Evolutionary conservation across 306 rosid genomes (phyloP).

Genomic region (Vigna hirtella): DNA sequence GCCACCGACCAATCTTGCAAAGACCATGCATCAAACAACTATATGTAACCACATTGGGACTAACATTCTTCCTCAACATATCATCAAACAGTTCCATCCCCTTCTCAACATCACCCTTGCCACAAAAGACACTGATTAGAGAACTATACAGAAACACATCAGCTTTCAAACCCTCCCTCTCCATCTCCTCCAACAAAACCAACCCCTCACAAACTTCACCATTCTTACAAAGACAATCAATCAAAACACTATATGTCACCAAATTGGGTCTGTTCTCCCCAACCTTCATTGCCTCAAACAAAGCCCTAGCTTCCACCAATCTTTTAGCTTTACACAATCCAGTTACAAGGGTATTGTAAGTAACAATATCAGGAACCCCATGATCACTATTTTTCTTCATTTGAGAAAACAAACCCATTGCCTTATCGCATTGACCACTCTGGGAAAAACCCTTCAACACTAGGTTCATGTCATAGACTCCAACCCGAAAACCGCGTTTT

Average conservation of each 20-base stretch:
- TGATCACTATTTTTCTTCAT: slow-evolving; percentile 53
- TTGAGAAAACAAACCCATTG: slow-evolving; percentile 50
- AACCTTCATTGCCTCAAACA: slow-evolving; percentile 68
- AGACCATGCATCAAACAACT: slow-evolving; percentile 68
- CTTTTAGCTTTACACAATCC: slow-evolving; percentile 70
- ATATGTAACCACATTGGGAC: slow-evolving; percentile 72
- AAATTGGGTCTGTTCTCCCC: slow-evolving; percentile 55
- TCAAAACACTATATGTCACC: slow-evolving; percentile 63
- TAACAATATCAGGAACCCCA: slow-evolving; percentile 55
- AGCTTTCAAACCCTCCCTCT: slow-evolving; percentile 56
- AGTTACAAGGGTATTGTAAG: slow-evolving; percentile 67
- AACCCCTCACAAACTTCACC: slow-evolving; percentile 63
- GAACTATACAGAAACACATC: slow-evolving; percentile 66
- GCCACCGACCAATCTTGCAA: slow-evolving; percentile 68
- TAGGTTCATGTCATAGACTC: slow-evolving; percentile 55
- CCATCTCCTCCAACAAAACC: slow-evolving; percentile 71
- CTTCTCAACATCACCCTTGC: slow-evolving; percentile 53
- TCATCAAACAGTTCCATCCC: slow-evolving; percentile 65
- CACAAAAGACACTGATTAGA: slow-evolving; percentile 66
- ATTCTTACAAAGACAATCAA: slow-evolving; percentile 68
- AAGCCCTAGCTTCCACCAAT: slow-evolving; percentile 62
- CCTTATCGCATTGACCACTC: slow-evolving; percentile 56
- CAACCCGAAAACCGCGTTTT: slow-evolving; percentile 64
- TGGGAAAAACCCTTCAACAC: slow-evolving; percentile 67
- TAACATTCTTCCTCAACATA: slow-evolving; percentile 67